phyloP scores from a whole-genome alignment of 192 early-diverging fungal genomes.

The Backusella morwellensis region DNA sequence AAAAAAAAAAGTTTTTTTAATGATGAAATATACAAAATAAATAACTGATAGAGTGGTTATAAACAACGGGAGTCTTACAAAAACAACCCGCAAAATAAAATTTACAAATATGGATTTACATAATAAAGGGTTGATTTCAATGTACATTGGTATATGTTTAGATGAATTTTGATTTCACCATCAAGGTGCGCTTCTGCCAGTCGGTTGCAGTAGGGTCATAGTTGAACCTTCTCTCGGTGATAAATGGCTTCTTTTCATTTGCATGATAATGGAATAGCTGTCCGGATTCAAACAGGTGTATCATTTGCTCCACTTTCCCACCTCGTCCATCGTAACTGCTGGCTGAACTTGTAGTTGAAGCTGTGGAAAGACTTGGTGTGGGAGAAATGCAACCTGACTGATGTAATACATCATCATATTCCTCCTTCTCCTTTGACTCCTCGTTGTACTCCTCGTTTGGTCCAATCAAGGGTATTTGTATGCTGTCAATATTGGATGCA shows the following conservation, averaged over 20 bases:
- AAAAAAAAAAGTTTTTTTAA: too few species aligned
- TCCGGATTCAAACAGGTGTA: slow-evolving; percentile 2
- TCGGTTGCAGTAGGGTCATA: not conserved
- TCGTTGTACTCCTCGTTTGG: not conserved
- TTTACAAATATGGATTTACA: not conserved
- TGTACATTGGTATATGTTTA: not conserved
- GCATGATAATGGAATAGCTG: too few species aligned
- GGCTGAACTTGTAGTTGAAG: not conserved
- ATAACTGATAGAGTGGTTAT: too few species aligned
- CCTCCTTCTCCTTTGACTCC: not conserved
- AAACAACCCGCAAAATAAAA: not conserved
- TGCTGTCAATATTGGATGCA: not conserved
- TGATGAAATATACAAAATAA: too few species aligned
- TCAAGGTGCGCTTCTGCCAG: not conserved
- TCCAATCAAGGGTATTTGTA: not conserved
- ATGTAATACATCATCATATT: not conserved
- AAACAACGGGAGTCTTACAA: too few species aligned
- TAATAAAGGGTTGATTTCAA: too few species aligned
- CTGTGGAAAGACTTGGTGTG: not conserved
- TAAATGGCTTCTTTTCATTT: not conserved
- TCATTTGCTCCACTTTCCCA: not conserved
- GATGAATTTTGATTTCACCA: not conserved
- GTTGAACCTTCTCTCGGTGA: not conserved
- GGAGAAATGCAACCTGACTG: not conserved
- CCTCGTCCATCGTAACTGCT: not conserved